Percentiles rank a stretch among this genome's conserved stretches.
Conservation (phyloP, 106 monocot species). For the Xerophyta viscosa region DNA sequence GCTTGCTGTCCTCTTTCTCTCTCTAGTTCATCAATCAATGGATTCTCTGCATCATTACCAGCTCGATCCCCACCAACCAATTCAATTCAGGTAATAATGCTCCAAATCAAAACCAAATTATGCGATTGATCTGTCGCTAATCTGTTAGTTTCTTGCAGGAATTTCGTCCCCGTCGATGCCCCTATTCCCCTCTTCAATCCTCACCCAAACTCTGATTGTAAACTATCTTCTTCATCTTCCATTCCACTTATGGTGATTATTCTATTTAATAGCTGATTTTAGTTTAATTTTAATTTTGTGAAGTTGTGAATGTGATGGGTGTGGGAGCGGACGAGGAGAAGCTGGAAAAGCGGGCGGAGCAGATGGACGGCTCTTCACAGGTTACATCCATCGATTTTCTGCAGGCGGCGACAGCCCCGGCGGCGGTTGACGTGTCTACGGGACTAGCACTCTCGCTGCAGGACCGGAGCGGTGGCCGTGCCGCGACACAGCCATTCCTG, state of each 20-base stretch:
- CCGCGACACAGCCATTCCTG: neutral
- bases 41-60: neutral
- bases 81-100: neutral
- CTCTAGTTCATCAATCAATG: neutral
- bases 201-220: conserved; percentile 39
- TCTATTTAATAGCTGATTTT: too few relatives aligned
- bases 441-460: conserved; percentile 52
- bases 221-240: neutral
- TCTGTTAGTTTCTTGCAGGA: too few relatives aligned
- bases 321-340: conserved; percentile 3
- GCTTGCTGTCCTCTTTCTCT: neutral
- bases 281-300: too few relatives aligned
- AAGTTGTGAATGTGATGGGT: conserved; percentile 40
- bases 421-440: conserved; percentile 53
- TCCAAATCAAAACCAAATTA: too few relatives aligned
- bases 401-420: conserved; percentile 46
- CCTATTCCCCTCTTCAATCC: conserved; percentile 35
- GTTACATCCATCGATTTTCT: conserved; percentile 61
- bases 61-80: conserved; percentile 1
- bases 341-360: conserved; percentile 18
- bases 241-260: neutral
- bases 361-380: conserved; percentile 50
- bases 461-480: conserved; percentile 21
- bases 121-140: too few relatives aligned
- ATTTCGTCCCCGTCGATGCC: conserved; percentile 40